phyloP scores from a whole-genome alignment of 495 filamentous ascomycete genomes.

The Clavariopsis aquatica region DNA sequence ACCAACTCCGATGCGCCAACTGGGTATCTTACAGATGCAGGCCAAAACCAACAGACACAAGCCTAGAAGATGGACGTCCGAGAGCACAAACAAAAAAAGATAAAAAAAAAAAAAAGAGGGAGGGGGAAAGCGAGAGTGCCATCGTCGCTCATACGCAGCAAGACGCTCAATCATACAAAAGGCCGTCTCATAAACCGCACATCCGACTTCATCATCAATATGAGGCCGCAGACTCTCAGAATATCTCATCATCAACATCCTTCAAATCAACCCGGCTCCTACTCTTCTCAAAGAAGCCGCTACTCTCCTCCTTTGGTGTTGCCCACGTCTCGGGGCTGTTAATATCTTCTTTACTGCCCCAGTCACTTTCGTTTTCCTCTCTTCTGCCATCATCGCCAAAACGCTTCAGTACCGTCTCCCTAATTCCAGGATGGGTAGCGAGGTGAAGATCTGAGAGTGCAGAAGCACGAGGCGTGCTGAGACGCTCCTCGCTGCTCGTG shows the following conservation, averaged over 20 bases:
- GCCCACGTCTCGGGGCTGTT: slow-evolving; percentile 36
- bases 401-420: slow-evolving; percentile 17
- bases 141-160: no score
- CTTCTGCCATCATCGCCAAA: slow-evolving; percentile 23
- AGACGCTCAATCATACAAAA: background rate
- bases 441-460: background rate
- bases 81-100: background rate
- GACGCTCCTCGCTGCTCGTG: slow-evolving; percentile 21
- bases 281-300: slow-evolving; percentile 20
- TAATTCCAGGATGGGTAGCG: background rate
- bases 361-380: slow-evolving; percentile 9
- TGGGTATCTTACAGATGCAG: slow-evolving; percentile 19
- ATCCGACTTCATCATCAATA: no score
- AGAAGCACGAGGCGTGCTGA: slow-evolving; percentile 28
- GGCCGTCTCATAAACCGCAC: background rate
- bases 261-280: background rate
- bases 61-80: background rate
- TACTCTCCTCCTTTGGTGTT: slow-evolving; percentile 37
- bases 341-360: slow-evolving; percentile 27
- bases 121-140: background rate
- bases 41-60: background rate
- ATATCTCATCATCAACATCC: slow-evolving; percentile 19
- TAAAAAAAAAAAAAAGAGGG: background rate
- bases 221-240: no score
- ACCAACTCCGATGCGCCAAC: slow-evolving; percentile 5